Evolutionary conservation across 2,329 filamentous ascomycete genomes (phyloP).

Genomic region (Pseudogymnoascus sp.): DNA sequence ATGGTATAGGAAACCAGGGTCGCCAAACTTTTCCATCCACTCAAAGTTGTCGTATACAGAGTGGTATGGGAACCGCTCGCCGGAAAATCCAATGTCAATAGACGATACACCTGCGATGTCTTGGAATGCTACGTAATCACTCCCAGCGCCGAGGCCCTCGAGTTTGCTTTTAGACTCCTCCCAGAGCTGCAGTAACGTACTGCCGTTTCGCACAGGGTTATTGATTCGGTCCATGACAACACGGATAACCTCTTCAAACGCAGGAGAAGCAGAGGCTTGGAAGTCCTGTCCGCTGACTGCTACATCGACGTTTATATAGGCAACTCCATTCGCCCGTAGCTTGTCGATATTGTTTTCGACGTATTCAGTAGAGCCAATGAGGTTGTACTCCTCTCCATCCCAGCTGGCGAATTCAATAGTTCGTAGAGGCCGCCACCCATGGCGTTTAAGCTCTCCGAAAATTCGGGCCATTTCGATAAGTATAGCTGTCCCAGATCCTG

Average conservation of each 20-base stretch:
- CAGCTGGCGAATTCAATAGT: slow-evolving; percentile 96
- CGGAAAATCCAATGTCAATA: slow-evolving; percentile 75
- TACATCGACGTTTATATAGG: slow-evolving; percentile 86
- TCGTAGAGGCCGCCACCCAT: slow-evolving; percentile 86
- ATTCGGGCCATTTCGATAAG: slow-evolving; percentile 84
- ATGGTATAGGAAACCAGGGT: slow-evolving; percentile 80
- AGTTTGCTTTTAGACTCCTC: slow-evolving; percentile 56
- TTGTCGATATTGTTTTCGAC: slow-evolving; percentile 77
- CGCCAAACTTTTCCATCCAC: slow-evolving; percentile 73
- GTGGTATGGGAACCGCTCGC: slow-evolving; percentile 62
- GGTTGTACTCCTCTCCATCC: slow-evolving; percentile 90
- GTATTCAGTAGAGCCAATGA: slow-evolving; percentile 89
- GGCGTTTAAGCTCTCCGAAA: slow-evolving; percentile 68
- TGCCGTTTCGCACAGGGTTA: slow-evolving; percentile 66
- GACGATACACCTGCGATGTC: slow-evolving; percentile 84
- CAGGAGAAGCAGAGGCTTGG: slow-evolving; percentile 70
- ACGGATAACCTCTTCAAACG: slow-evolving; percentile 66
- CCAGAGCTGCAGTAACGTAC: slow-evolving; percentile 66
- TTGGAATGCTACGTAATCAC: slow-evolving; percentile 87
- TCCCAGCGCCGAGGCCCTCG: slow-evolving; percentile 63
- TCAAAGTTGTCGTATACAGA: slow-evolving; percentile 87
- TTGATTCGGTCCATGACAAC: slow-evolving; percentile 67
- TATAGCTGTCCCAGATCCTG: slow-evolving; percentile 82
- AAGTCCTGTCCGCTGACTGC: slow-evolving; percentile 73
- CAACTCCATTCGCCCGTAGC: slow-evolving; percentile 68